Conservation (phyloP, 257 asterid genomes). For the Solanum peruvianum region DNA sequence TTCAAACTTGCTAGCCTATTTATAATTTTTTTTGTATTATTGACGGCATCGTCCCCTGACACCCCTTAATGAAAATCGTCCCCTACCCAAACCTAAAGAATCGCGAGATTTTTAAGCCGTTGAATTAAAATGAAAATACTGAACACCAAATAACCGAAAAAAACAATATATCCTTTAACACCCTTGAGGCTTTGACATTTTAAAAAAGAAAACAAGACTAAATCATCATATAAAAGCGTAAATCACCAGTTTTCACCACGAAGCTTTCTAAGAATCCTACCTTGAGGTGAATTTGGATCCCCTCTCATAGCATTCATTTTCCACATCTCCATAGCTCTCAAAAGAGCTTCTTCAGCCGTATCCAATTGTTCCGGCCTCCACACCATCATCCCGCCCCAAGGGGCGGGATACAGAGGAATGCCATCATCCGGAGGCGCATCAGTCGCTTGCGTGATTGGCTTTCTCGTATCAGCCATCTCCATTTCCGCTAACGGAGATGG, state of each 20-base stretch:
- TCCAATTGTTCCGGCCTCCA: conserved; percentile 82
- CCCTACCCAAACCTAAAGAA: too few relatives aligned
- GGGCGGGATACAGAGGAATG: not conserved
- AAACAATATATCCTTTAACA: too few relatives aligned
- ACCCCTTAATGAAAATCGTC: too few relatives aligned
- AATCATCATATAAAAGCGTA: not conserved
- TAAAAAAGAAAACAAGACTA: not conserved
- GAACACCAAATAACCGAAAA: rapidly evolving
- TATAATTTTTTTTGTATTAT: too few relatives aligned
- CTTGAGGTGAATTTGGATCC: conserved; percentile 86
- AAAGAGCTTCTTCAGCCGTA: conserved; percentile 65
- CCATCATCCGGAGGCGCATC: conserved; percentile 24
- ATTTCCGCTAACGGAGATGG: conserved; percentile 75
- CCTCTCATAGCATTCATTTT: conserved; percentile 47
- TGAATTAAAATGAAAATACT: too few relatives aligned
- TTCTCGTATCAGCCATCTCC: conserved; percentile 51
- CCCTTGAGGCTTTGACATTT: not conserved
- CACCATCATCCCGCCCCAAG: conserved; percentile 8
- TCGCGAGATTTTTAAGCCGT: too few relatives aligned
- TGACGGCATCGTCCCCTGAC: rapidly evolving
- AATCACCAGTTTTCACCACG: conserved; percentile 56
- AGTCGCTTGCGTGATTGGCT: conserved; percentile 47
- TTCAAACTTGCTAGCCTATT: too few relatives aligned
- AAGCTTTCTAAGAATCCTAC: conserved; percentile 53
- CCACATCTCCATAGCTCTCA: conserved; percentile 50